Evolutionary conservation across 208 protist genomes (phyloP).

Genomic region (Trypanosoma boissoni): DNA sequence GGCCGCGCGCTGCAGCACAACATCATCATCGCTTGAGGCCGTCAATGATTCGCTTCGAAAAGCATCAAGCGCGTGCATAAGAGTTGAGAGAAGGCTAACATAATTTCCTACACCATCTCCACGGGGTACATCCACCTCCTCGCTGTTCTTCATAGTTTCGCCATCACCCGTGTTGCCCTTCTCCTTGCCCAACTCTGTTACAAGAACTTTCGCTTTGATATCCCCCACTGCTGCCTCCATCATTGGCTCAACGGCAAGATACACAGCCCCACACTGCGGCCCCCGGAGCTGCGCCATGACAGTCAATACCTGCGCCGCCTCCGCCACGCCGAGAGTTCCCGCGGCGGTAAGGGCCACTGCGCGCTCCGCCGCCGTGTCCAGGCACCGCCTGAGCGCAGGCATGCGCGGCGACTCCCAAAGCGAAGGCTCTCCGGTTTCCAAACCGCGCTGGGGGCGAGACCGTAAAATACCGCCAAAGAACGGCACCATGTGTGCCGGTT

Average conservation of each 20-base stretch:
- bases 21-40: conserved; percentile 13
- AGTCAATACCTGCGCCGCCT: conserved; percentile 33
- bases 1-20: conserved; percentile 14
- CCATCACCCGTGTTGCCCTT: not conserved
- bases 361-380: conserved; percentile 18
- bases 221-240: conserved; percentile 6
- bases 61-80: conserved; percentile 24
- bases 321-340: conserved; percentile 14
- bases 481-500: conserved; percentile 58
- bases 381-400: conserved; percentile 17
- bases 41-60: conserved; percentile 15
- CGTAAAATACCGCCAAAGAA: conserved; percentile 43
- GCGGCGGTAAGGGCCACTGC: conserved; percentile 1
- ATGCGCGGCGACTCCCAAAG: conserved; percentile 10
- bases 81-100: not conserved
- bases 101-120: too few species aligned
- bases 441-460: not conserved
- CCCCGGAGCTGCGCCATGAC: conserved; percentile 22
- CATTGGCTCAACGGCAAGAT: conserved; percentile 16
- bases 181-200: too few species aligned
- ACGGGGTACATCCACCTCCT: too few species aligned
- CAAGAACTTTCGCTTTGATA: too few species aligned
- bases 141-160: too few species aligned
- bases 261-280: conserved; percentile 1
- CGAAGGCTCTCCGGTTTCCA: not conserved